Base-by-base conservation (phyloP, 2,329 filamentous ascomycete species). In the Colletotrichum simmondsii region DNA sequence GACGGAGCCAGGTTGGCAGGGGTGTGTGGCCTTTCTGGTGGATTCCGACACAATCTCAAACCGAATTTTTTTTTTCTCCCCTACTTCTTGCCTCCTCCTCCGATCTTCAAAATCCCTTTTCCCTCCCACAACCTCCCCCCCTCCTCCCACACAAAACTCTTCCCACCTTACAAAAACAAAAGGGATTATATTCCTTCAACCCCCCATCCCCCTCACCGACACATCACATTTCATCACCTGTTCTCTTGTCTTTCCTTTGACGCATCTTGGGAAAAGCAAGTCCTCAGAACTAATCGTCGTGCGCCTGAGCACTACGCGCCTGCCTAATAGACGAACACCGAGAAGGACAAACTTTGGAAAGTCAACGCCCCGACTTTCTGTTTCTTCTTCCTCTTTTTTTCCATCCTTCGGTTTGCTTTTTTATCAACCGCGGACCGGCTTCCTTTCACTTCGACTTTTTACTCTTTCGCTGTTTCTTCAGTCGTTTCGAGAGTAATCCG, bases 161-260 rank as follows among this genome's bases (percentile, higher is more conserved):
- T 73, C 71, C 71, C 67, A 73, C 74, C 80, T 78, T 80, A 80
- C 77, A 72, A 79, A 78, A 73, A 80, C 42, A 49, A 78, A 73
- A 74, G 72, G 72, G 74, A 74, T 65, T 66, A 75, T 77, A 77
- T 59, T 71, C 69, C 78, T 76, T 79, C 75, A 54, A 54, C 78
- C 77, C 77, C 76, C 76, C 76, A 76, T 69, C 69, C 52, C 52
- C 56, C 61, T 65, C 62, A 71, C 49, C 42, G 46, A 70, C 65
- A 66, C 58, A 62, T 62, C 71, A 68, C 75, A 79, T 63, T 64
- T 74, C 74, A 72, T 72, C 73, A 75, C 60, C 71, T 74, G 81
- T 82, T 83, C 81, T 79, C 83, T 85, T 80, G 82, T 84, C 81
- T 81, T 83, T 85, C 82, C 83, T 85, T 85, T 85, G 83, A 85